Base-by-base conservation (phyloP, 2,329 filamentous ascomycete genomes). In the Chaetomium strumarium region DNA sequence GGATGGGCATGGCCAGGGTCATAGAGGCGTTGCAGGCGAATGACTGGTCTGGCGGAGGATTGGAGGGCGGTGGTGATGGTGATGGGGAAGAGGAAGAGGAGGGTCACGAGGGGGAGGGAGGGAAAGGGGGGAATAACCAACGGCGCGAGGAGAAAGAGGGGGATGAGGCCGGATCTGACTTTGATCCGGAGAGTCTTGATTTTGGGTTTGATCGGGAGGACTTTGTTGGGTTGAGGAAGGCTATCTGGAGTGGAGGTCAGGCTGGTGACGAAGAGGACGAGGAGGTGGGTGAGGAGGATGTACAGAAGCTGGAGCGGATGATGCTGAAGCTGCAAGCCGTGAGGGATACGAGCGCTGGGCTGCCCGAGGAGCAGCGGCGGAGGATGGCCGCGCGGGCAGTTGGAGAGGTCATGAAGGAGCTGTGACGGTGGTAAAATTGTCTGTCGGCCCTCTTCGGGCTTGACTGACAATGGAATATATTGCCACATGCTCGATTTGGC, bases 311-410 rank as follows among this genome's bases (percentile, higher is more conserved):
- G 30, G 81, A 85, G 61, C 68, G 70, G 47, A 79, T 86, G 76
- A 84, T 86, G 79, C 68, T 74, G 46, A 84, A 79, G 66, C 69
- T 87, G 55, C 79, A 81, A 66, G 80, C 80, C 1, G 80, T 80
- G 9, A 69, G 75, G 62, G 81, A 85, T 49, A 75, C 80, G 57
- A 80, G 76, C 30, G 76, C 78, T 12, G 80, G 78, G 9, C 63
- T 86, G 65, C 73, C 80, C 1, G 78, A 82, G 62, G 77, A 79
- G 24, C 80, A 86, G 68, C 74, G 80, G 59, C 79, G 75, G 65
- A 75, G 73, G 55, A 73, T 84, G 68, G 83, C 83, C 2, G 78
- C 78, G 19, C 77, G 77, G 60, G 81, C 81, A 0, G 80, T 86
- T 2, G 74, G 72, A 12, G 81, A 86, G 61, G 78, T 85, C 31